phyloP scores from a whole-genome alignment of 1,284 basidiomycete genomes.

The Sporisorium scitamineum region DNA sequence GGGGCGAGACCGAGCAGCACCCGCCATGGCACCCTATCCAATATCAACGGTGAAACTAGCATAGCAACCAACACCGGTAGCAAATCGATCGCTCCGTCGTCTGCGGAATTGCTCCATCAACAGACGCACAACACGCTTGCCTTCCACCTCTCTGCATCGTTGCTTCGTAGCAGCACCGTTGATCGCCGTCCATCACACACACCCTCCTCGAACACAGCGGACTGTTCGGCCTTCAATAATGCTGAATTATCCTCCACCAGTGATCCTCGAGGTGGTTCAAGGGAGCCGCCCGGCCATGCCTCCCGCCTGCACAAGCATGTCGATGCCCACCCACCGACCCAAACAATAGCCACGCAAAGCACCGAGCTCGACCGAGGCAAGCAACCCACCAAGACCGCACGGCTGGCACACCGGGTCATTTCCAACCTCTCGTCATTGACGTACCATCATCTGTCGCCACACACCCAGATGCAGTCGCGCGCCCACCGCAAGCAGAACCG shows the following conservation, averaged over 20 bases:
- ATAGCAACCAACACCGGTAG: too few species aligned
- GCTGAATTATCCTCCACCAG: not conserved
- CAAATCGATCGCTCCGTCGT: not conserved
- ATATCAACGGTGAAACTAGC: not conserved
- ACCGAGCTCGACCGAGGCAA: not conserved
- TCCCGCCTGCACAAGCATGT: too few species aligned
- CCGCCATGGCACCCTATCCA: too few species aligned
- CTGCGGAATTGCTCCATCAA: slow-evolving; percentile 1
- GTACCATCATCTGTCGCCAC: slow-evolving; percentile 65
- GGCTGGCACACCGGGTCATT: slow-evolving; percentile 46
- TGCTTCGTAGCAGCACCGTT: slow-evolving; percentile 4
- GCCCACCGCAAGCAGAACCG: slow-evolving; percentile 12
- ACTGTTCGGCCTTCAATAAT: not conserved
- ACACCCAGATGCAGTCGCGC: slow-evolving; percentile 60
- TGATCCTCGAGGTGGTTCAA: too few species aligned
- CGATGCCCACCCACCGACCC: not conserved
- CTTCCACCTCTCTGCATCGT: slow-evolving; percentile 39
- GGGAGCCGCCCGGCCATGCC: too few species aligned
- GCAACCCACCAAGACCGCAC: slow-evolving; percentile 10
- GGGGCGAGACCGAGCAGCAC: not conserved
- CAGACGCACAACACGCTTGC: slow-evolving; percentile 30
- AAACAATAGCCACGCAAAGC: not conserved
- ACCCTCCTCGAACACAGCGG: not conserved
- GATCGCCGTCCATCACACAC: not conserved
- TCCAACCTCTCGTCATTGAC: slow-evolving; percentile 56